Evolutionary conservation across 371 early-diverging fungal genomes (phyloP), one percentile per base, ranked within the genome.

Genomic region (Saksenaea oblongispora): DNA sequence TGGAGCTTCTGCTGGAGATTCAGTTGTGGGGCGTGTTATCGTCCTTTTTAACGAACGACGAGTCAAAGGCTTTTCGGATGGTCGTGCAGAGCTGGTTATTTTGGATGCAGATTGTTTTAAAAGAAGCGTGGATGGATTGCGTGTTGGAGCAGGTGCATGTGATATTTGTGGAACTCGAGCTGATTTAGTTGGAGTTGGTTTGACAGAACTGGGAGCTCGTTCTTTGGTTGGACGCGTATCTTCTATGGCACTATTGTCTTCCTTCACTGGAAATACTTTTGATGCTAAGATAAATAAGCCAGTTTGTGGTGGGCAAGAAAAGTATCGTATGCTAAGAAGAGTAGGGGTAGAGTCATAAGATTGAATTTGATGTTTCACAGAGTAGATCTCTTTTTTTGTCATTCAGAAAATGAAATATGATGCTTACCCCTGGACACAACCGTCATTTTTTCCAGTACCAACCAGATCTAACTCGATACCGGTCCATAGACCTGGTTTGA

Each of bases 371-470:
- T 9, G 51, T 26, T 47, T 26, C 24, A 22, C 51, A 47, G 26
- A 47, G 22, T 4, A 22, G 17, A 3, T 47, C 51, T 47, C 24
- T 18, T 47, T 44, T 17, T n/a, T 44, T 11, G 22, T 34, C 57
- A 57, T 1, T 3, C n/a, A 35, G 3, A 13, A n/a, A 17, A 7
- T 31, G 36, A 31, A 27, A 15, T 3, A 57, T 57, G 27, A 17
- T 14, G 34, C 77, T 70, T 79, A 85, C 84, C 92, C 93, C 56
- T 80, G 79, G 62, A 90, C 85, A 42, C 78, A 76, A n/a, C 94
- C 94, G 64, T 91, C 86, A 71, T 94, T 93, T 69, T 93, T 94
- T 39, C 94, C 94, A 18, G 83, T 76, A 24, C 90, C 91, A n/a
- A 67, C 72, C 18, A 73, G 60, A 59, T 93, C 93, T 5, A 94